Base-by-base conservation (phyloP, 2,329 filamentous ascomycete genomes). In the Trichothecium roseum region DNA sequence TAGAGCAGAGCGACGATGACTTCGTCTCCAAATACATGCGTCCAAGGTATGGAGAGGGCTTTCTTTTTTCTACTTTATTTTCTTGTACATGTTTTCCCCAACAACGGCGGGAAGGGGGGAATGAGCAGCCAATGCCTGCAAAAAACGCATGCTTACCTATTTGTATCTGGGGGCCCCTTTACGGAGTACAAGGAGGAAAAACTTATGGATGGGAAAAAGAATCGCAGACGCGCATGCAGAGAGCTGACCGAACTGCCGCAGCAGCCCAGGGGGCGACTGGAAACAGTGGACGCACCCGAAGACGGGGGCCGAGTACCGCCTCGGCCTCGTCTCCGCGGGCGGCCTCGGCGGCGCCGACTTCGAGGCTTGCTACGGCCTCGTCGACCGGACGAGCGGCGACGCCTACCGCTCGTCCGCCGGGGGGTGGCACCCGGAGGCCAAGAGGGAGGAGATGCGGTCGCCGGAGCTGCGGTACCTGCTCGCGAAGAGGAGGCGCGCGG, bases 381-480 rank as follows among this genome's bases (percentile, higher is more conserved):
- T 88, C 35, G 67, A 79, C 41, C 55, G 63, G 33, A 86, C 82
- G 0, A 84, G 79, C 45, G 62, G 64, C 12, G 48, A 58, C 5
- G 74, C 80, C 53, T 88, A 88, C 53, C 70, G 72, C 37, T 53
- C 56, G 13, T 84, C 81, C 3, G 64, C 63, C 6, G 50, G 57
- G 1, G 78, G 78, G 32, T 88, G 83, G 83, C 68, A 76, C 32
- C 67, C 70, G 0, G 52, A 45, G 3, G 59, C 62, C 30, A 88
- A 87, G 60, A 59, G 62, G 35, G 57, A 57, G 10, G 83, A 88
- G 62, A 86, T 88, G 82, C 60, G 60, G 40, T 72, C 80, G 5
- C 54, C 63, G 0, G 76, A 78, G 38, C 69, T 88, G 53, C 69
- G 78, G 30, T 88, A 85, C 52, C 60, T 87, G 7, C 56, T 86